A percentile compares a stretch with the other conserved stretches of the same genome.
These are phyloP conservation scores for Cutaneotrichosporon cyanovorans DNA, from an alignment of 1,284 basidiomycete genomes.

Conservation along the genomic window DNA sequence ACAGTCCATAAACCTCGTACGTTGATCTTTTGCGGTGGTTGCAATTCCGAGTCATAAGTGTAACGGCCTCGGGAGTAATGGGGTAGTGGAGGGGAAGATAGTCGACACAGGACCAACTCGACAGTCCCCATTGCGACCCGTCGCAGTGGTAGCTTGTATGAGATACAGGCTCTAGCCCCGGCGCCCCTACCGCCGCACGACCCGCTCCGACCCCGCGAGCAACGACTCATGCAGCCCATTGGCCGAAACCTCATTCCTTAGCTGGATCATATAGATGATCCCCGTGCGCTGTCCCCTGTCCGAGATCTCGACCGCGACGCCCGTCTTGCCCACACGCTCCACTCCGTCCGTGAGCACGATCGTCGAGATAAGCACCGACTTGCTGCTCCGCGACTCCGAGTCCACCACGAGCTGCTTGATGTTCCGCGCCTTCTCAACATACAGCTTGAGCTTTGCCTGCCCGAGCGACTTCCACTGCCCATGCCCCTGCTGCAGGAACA, in stretches of 20 bases:
- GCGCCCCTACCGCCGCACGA: no score
- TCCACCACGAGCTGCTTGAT: slow-evolving; percentile 95
- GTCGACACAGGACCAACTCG: no score
- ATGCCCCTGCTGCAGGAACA: slow-evolving; percentile 91
- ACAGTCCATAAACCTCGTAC: no score
- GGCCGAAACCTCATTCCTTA: slow-evolving; percentile 80
- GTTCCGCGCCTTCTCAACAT: slow-evolving; percentile 66
- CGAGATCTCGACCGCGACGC: slow-evolving; percentile 91
- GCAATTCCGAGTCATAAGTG: no score
- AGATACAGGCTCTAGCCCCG: no score
- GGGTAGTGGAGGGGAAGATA: no score
- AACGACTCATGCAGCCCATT: slow-evolving; percentile 78
- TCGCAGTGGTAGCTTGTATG: no score
- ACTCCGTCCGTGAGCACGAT: slow-evolving; percentile 94
- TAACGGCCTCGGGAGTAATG: no score
- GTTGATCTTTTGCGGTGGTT: no score
- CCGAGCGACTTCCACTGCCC: slow-evolving; percentile 96
- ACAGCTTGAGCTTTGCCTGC: slow-evolving; percentile 77
- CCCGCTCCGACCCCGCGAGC: slow-evolving; percentile 74
- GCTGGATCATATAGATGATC: slow-evolving; percentile 94
- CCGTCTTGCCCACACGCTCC: slow-evolving; percentile 94
- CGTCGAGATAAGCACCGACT: slow-evolving; percentile 78
- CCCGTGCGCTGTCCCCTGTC: slow-evolving; percentile 86
- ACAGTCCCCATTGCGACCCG: no score
- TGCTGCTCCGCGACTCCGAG: slow-evolving; percentile 66